Conservation (phyloP, 306 rosid species). For the Vigna nakashimae region DNA sequence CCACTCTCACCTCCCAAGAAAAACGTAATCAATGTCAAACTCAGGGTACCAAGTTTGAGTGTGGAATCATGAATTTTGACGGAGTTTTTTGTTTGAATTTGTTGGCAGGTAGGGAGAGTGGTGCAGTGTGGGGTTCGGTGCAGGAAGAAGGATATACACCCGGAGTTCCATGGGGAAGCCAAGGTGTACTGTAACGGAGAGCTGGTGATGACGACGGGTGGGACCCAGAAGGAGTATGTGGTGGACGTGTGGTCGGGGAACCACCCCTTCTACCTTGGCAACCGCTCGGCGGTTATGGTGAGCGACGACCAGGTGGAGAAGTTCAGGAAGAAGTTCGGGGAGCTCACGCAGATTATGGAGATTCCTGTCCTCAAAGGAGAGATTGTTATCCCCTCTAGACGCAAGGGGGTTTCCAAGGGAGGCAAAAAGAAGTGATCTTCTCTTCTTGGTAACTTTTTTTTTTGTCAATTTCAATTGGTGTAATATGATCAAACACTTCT, state of each 20-base stretch:
- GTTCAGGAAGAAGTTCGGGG: slow-evolving; percentile 90
- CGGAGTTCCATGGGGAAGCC: slow-evolving; percentile 71
- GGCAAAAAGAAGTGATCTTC: slow-evolving; percentile 77
- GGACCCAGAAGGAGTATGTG: slow-evolving; percentile 87
- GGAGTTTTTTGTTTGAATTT: not conserved
- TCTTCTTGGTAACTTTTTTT: not conserved
- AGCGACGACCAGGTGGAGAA: slow-evolving; percentile 93
- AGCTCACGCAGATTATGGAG: slow-evolving; percentile 63
- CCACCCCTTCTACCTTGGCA: slow-evolving; percentile 93
- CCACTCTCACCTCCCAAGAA: slow-evolving; percentile 38
- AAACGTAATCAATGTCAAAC: slow-evolving; percentile 18
- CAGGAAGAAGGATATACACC: slow-evolving; percentile 94
- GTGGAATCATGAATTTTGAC: not conserved
- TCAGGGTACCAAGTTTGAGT: not conserved
- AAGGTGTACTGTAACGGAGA: slow-evolving; percentile 89
- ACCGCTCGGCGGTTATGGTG: slow-evolving; percentile 60
- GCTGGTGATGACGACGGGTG: slow-evolving; percentile 89
- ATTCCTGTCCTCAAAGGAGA: slow-evolving; percentile 92
- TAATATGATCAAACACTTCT: too few species aligned
- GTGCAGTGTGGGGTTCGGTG: slow-evolving; percentile 57
- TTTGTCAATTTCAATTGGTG: not conserved
- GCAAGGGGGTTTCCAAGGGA: slow-evolving; percentile 65
- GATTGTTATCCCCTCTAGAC: slow-evolving; percentile 70
- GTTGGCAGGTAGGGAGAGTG: slow-evolving; percentile 39
- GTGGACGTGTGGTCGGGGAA: slow-evolving; percentile 98